Evolutionary conservation across 2,329 filamentous ascomycete species (phyloP).

Genomic region (Pseudogymnoascus sp.): DNA sequence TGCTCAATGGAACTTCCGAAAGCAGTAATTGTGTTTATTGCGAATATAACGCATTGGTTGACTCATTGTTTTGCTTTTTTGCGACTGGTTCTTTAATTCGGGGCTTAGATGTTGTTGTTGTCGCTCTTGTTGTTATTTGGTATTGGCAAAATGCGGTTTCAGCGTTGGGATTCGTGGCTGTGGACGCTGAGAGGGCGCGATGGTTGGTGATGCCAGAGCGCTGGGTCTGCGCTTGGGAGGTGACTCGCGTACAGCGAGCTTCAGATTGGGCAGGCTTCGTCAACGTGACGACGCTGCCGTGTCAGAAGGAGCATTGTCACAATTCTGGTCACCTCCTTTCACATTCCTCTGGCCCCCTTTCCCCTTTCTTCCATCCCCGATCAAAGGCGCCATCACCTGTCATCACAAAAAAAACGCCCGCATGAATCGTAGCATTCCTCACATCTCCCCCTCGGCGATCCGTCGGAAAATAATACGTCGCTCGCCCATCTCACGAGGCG

Average conservation of each 20-base stretch:
- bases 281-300: constrained; percentile 1
- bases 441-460: background rate
- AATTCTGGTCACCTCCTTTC: background rate
- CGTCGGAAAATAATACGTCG: background rate
- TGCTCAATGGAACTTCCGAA: background rate
- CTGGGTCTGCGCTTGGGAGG: background rate
- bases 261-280: background rate
- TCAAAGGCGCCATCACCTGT: background rate
- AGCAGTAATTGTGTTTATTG: background rate
- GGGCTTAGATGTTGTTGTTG: background rate
- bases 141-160: background rate
- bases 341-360: background rate
- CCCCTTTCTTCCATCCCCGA: background rate
- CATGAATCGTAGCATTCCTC: background rate
- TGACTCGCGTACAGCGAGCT: background rate
- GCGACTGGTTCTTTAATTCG: background rate
- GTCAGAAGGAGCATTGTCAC: background rate
- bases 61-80: background rate
- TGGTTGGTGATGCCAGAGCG: background rate
- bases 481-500: background rate
- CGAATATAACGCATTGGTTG: background rate
- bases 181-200: background rate
- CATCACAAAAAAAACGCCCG: background rate
- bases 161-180: background rate
- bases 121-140: background rate